Evolutionary conservation across 129 eudicot genomes (phyloP).

Genomic region (Silybum marianum): DNA sequence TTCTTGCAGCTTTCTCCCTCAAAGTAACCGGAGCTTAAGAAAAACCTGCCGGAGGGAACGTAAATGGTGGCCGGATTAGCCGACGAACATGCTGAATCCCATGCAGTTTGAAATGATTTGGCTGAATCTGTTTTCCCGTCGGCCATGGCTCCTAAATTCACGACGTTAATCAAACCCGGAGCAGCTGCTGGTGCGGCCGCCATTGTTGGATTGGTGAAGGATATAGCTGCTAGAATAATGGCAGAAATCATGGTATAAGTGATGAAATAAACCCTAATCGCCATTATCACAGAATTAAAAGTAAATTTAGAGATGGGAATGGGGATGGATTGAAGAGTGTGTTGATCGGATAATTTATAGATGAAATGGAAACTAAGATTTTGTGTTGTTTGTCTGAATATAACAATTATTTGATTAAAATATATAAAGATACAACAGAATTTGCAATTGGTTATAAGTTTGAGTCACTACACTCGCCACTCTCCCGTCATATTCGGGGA

Average conservation of each 20-base stretch:
- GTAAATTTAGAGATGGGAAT: not conserved
- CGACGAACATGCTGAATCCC: conserved; percentile 54
- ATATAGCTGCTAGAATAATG: not conserved
- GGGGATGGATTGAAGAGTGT: not conserved
- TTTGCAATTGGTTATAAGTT: not conserved
- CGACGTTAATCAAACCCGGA: conserved; percentile 27
- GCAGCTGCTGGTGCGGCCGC: not conserved
- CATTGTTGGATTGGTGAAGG: not conserved
- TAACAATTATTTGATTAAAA: not conserved
- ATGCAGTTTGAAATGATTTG: conserved; percentile 44
- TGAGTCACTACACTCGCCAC: not conserved
- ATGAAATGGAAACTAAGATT: not conserved
- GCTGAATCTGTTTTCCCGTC: conserved; percentile 47
- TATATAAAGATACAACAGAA: conserved; percentile 17
- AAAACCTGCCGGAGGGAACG: conserved; percentile 57
- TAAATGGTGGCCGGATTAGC: conserved; percentile 40
- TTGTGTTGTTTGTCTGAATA: not conserved
- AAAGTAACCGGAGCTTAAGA: conserved; percentile 35
- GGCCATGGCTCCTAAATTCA: conserved; percentile 42
- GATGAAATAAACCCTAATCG: not conserved
- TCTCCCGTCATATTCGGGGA: too few relatives aligned
- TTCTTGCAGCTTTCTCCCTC: conserved; percentile 50
- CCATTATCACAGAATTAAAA: not conserved
- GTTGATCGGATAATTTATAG: conserved; percentile 7
- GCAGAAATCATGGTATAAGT: not conserved